phyloP scores from a whole-genome alignment of 2,329 filamentous ascomycete species.

The Trichoderma guizhouense region DNA sequence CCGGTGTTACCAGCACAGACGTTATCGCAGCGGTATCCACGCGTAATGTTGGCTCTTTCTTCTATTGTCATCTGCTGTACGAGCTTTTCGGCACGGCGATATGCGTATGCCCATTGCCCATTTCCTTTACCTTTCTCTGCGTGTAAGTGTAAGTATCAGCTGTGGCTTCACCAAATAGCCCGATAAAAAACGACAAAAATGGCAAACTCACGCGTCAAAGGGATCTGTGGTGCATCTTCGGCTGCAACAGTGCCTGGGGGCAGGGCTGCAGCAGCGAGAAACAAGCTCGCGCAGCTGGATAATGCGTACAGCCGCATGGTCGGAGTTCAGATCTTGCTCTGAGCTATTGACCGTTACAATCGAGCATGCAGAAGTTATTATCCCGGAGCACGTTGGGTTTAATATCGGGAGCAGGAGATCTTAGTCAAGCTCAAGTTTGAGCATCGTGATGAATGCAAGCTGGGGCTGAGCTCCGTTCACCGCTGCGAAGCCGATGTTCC shows the following conservation, averaged over 20 bases:
- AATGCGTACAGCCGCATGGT: slow-evolving; percentile 7
- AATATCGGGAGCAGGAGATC: not conserved
- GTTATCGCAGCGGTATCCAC: slow-evolving; percentile 52
- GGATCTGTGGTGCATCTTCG: not conserved
- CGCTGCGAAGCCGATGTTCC: slow-evolving; percentile 10
- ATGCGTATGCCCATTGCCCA: slow-evolving; percentile 54
- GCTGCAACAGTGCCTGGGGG: not conserved
- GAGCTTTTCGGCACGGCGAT: slow-evolving; percentile 53
- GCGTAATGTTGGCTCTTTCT: slow-evolving; percentile 56
- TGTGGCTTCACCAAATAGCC: not conserved
- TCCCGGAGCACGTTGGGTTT: not conserved
- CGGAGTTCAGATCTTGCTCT: not conserved
- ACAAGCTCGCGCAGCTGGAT: not conserved
- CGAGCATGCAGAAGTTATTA: not conserved
- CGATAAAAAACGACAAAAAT: not conserved
- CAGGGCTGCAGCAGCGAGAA: not conserved
- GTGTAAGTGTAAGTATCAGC: not conserved
- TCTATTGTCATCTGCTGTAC: slow-evolving; percentile 63
- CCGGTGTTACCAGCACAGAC: slow-evolving; percentile 48
- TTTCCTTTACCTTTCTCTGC: slow-evolving; percentile 32
- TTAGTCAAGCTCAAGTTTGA: not conserved
- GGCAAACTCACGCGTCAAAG: not conserved
- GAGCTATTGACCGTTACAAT: not conserved
- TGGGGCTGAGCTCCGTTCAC: slow-evolving; percentile 1
- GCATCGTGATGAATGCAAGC: not conserved